These are phyloP conservation scores for Aspergillus brasiliensis DNA, from an alignment of 2,329 filamentous ascomycete genomes.

Conservation along the genomic window DNA sequence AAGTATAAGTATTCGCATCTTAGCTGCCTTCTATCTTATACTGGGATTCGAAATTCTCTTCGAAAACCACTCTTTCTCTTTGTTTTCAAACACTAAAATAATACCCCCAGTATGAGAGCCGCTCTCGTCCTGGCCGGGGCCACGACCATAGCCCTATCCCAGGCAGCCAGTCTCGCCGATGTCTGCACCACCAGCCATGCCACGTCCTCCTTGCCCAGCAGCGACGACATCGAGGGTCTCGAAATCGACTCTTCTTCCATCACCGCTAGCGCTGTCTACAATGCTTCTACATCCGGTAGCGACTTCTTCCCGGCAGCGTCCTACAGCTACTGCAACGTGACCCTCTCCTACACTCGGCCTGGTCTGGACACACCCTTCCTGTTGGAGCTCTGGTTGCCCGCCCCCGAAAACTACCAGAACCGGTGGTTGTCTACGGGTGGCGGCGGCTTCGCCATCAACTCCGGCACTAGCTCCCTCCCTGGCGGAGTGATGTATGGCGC, in stretches of 20 bases:
- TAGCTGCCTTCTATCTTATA: neutral
- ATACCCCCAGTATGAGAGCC: neutral
- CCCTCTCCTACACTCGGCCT: conserved; percentile 46
- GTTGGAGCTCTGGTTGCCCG: conserved; percentile 40
- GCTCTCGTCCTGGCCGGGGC: neutral
- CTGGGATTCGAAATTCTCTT: neutral
- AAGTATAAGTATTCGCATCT: neutral
- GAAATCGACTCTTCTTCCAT: neutral
- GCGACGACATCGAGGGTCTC: neutral
- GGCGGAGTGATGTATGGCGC: conserved; percentile 49
- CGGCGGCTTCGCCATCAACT: neutral
- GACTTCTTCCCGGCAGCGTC: conserved; percentile 2
- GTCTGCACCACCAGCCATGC: neutral
- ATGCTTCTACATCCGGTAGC: neutral
- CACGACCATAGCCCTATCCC: neutral
- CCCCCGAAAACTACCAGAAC: conserved; percentile 39
- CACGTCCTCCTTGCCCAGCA: neutral
- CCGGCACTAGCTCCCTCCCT: conserved; percentile 20
- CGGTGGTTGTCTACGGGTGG: conserved; percentile 51
- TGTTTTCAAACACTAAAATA: neutral
- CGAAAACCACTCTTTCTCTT: too few species aligned
- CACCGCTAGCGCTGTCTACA: conserved; percentile 1
- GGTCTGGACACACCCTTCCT: conserved; percentile 42
- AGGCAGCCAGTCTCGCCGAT: neutral
- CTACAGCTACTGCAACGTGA: conserved; percentile 44